Conservation (phyloP, 305 asterid species). For the Fraxinus angustifolia region DNA sequence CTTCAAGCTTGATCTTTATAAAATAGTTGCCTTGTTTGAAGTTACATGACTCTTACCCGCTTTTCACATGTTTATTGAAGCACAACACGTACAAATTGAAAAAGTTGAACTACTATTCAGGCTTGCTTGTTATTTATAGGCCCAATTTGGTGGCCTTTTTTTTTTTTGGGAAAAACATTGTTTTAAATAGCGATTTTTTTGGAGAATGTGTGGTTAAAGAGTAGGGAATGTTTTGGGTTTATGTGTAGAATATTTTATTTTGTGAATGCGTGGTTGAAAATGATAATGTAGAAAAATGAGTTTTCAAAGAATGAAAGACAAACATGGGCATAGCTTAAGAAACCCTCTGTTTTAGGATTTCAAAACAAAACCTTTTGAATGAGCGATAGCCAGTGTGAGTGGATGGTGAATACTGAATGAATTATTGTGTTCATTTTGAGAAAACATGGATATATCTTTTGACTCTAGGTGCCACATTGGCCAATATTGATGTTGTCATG, state of each 20-base stretch:
- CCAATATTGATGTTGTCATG: background rate
- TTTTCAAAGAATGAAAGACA: no score
- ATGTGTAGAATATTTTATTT: no score
- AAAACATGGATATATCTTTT: background rate
- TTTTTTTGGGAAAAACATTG: no score
- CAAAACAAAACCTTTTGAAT: background rate
- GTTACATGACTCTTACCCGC: background rate
- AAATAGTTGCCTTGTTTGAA: background rate
- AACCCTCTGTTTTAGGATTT: background rate
- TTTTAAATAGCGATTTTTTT: no score
- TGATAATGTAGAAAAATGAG: no score
- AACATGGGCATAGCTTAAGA: background rate
- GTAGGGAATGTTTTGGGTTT: no score
- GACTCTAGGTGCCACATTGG: background rate
- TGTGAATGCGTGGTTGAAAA: no score
- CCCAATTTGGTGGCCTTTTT: no score
- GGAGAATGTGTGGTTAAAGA: no score
- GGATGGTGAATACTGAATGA: background rate
- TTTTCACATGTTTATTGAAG: background rate
- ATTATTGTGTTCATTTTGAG: background rate
- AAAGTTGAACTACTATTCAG: background rate
- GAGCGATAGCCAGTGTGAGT: background rate
- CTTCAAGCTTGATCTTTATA: background rate
- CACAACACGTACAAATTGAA: background rate
- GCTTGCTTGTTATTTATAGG: background rate